Conservation (phyloP, 805 yeast genomes). For the Zygosaccharomyces siamensis region DNA sequence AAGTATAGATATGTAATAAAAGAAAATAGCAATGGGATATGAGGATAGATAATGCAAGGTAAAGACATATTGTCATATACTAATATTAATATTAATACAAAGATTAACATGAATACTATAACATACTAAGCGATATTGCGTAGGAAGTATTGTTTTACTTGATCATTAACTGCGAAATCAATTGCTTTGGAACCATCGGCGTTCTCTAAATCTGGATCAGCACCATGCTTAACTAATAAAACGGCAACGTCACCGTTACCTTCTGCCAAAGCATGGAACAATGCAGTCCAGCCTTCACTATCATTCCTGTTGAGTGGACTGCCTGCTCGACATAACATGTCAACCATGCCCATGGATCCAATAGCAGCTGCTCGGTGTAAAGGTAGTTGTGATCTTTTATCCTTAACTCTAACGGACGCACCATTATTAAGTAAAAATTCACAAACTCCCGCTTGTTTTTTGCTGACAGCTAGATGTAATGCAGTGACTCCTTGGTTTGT, state of each 20-base stretch:
- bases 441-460: conserved; percentile 53
- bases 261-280: conserved; percentile 88
- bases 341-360: conserved; percentile 58
- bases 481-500: conserved; percentile 71
- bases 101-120: not conserved
- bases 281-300: conserved; percentile 71
- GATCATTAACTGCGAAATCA: conserved; percentile 52
- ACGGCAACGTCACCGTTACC: conserved; percentile 78
- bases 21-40: not conserved
- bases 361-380: conserved; percentile 79
- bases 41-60: not conserved
- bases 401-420: conserved; percentile 63
- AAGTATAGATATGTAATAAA: conserved; percentile 15
- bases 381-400: conserved; percentile 59
- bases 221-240: conserved; percentile 57
- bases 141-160: conserved; percentile 41
- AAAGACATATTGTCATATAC: not conserved
- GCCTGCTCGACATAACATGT: conserved; percentile 46
- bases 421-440: conserved; percentile 50
- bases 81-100: not conserved
- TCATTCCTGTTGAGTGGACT: conserved; percentile 70
- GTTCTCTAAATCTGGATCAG: conserved; percentile 47
- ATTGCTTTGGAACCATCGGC: conserved; percentile 51
- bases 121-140: conserved; percentile 14
- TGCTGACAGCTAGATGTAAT: conserved; percentile 72